Evolutionary conservation across 495 filamentous ascomycete species (phyloP).

Genomic region (Podospora anserina): DNA sequence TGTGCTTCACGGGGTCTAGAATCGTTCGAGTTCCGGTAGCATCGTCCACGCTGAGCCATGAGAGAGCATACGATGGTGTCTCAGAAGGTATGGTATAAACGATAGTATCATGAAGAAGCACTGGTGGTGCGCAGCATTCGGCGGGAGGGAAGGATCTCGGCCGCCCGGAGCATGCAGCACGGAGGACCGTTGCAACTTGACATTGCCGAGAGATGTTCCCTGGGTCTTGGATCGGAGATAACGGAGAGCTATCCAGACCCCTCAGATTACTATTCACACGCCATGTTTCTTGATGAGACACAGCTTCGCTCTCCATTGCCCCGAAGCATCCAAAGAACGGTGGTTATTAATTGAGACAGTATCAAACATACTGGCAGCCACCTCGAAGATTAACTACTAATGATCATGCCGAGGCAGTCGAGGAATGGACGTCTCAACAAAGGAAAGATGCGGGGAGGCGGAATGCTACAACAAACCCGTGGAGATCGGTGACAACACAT

Average conservation of each 20-base stretch:
- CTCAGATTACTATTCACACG: neutral
- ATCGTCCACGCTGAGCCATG: neutral
- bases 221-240: neutral
- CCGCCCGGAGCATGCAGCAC: constrained; percentile 14
- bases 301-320: neutral
- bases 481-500: neutral
- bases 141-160: constrained; percentile 24
- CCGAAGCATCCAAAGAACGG: neutral
- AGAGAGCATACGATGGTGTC: neutral
- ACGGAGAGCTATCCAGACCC: neutral
- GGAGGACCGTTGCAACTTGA: constrained; percentile 7
- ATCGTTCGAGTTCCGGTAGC: neutral
- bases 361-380: neutral
- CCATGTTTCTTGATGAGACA: neutral
- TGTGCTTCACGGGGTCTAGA: too few species aligned
- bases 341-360: neutral
- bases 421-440: neutral
- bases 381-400: too few species aligned
- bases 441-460: neutral
- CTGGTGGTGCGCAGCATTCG: constrained; percentile 8
- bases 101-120: constrained; percentile 2
- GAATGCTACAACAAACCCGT: neutral
- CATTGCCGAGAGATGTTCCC: neutral
- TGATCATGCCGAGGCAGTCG: neutral
- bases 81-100: neutral